Percentiles rank a stretch among this genome's conserved stretches.
phyloP scores from a whole-genome alignment of 2,329 filamentous ascomycete genomes.

The Paraconiothyrium sp. region DNA sequence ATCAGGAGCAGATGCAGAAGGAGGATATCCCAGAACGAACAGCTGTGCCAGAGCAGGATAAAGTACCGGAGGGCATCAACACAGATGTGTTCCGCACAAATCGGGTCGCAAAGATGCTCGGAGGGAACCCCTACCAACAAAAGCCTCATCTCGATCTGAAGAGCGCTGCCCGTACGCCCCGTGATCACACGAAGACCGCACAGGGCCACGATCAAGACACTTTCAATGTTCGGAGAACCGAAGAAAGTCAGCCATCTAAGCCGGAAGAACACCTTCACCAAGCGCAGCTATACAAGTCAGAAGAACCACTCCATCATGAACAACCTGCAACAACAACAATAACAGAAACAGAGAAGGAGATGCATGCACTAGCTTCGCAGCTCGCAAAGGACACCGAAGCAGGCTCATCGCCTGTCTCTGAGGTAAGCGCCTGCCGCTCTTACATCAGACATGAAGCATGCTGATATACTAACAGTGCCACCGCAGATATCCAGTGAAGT shows the following conservation, averaged over 20 bases:
- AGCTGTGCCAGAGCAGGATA: constrained; percentile 49
- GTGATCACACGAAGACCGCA: constrained; percentile 51
- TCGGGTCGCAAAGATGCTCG: constrained; percentile 65
- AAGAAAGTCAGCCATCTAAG: constrained; percentile 23
- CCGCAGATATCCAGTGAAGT: constrained; percentile 46
- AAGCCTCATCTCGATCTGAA: constrained; percentile 48
- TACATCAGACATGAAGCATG: constrained; percentile 28
- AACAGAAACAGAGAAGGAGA: constrained; percentile 41
- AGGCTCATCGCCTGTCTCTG: constrained; percentile 35
- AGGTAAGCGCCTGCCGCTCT: constrained; percentile 32
- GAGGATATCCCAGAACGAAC: constrained; percentile 39
- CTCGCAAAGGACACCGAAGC: constrained; percentile 55
- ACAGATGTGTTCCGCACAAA: constrained; percentile 70
- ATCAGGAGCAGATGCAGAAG: constrained; percentile 25
- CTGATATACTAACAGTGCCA: constrained; percentile 59
- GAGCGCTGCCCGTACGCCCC: constrained; percentile 41
- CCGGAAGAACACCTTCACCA: constrained; percentile 18
- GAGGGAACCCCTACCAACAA: constrained; percentile 53
- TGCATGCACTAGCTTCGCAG: constrained; percentile 58
- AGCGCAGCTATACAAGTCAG: constrained; percentile 24
- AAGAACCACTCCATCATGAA: neutral
- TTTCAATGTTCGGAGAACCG: constrained; percentile 38
- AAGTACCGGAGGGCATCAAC: constrained; percentile 67
- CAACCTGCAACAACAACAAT: constrained; percentile 22
- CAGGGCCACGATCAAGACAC: constrained; percentile 51